Evolutionary conservation across 2,329 filamentous ascomycete species (phyloP).

Genomic region (Ascochyta rabiei): DNA sequence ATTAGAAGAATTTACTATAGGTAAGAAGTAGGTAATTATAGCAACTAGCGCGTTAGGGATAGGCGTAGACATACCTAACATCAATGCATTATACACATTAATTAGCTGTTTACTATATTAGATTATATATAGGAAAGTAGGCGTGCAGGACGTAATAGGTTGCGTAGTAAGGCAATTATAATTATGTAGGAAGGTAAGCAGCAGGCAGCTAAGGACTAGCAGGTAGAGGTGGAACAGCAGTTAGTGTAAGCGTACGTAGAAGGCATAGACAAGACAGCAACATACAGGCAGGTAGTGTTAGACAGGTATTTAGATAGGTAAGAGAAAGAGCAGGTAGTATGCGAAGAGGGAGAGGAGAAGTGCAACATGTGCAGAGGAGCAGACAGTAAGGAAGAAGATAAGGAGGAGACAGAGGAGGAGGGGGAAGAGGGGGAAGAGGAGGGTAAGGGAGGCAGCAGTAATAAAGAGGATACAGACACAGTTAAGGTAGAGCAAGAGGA

Average conservation of each 20-base stretch:
- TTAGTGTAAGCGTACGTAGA: constrained; percentile 4
- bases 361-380: constrained; percentile 4
- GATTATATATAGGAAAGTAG: background rate
- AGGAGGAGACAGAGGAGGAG: constrained; percentile 3
- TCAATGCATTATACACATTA: background rate
- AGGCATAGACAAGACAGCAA: constrained; percentile 1
- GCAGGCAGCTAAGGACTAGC: constrained; percentile 1
- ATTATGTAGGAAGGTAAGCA: background rate
- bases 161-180: background rate
- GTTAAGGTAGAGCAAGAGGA: constrained; percentile 5
- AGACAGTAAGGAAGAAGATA: background rate
- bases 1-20: constrained; percentile 8
- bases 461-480: background rate
- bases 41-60: constrained; percentile 21
- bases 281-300: constrained; percentile 11
- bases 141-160: background rate
- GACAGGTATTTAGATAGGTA: constrained; percentile 15
- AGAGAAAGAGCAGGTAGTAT: constrained; percentile 8
- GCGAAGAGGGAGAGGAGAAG: constrained; percentile 11
- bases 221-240: constrained; percentile 2
- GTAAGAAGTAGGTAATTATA: constrained; percentile 12
- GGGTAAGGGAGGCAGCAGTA: background rate
- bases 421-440: background rate
- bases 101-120: background rate
- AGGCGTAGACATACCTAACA: constrained; percentile 10